These are phyloP conservation scores for Claviceps sp. DNA, from an alignment of 2,329 filamentous ascomycete genomes.

Conservation along the genomic window DNA sequence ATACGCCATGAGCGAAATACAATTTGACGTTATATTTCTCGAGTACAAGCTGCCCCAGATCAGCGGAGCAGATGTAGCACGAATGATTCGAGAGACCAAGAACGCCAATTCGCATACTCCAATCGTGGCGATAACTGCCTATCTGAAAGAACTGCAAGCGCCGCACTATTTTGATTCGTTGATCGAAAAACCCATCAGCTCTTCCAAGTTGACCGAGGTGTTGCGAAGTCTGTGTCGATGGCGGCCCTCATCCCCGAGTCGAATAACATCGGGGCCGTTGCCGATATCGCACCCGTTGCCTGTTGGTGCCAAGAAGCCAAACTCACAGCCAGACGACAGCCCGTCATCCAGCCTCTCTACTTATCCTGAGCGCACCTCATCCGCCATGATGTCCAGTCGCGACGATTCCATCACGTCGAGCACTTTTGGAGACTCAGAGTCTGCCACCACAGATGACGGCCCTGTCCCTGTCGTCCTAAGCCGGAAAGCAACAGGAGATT, in stretches of 20 bases:
- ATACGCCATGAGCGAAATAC: constrained; percentile 91
- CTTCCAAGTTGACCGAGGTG: constrained; percentile 79
- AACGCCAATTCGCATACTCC: constrained; percentile 90
- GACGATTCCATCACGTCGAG: constrained; percentile 84
- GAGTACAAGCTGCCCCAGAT: constrained; percentile 93
- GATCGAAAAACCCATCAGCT: constrained; percentile 92
- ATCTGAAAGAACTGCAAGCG: constrained; percentile 91
- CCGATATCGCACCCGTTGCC: constrained; percentile 46
- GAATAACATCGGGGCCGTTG: constrained; percentile 30
- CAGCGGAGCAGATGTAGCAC: constrained; percentile 86
- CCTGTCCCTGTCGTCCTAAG: constrained; percentile 59
- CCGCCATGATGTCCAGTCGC: constrained; percentile 68
- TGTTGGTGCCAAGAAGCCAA: constrained; percentile 52
- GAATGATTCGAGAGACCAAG: constrained; percentile 95
- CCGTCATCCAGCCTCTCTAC: constrained; percentile 67
- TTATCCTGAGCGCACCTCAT: constrained; percentile 56
- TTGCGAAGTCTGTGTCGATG: constrained; percentile 82
- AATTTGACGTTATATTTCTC: constrained; percentile 97
- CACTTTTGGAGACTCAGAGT: constrained; percentile 76
- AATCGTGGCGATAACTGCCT: constrained; percentile 92
- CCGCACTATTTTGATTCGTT: constrained; percentile 92
- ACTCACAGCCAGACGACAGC: constrained; percentile 58
- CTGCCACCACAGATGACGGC: constrained; percentile 59
- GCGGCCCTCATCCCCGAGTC: constrained; percentile 56
- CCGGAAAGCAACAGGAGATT: constrained; percentile 62